These are phyloP conservation scores for Verticillium isaacii DNA, from an alignment of 2,329 filamentous ascomycete species.

Conservation along the genomic window DNA sequence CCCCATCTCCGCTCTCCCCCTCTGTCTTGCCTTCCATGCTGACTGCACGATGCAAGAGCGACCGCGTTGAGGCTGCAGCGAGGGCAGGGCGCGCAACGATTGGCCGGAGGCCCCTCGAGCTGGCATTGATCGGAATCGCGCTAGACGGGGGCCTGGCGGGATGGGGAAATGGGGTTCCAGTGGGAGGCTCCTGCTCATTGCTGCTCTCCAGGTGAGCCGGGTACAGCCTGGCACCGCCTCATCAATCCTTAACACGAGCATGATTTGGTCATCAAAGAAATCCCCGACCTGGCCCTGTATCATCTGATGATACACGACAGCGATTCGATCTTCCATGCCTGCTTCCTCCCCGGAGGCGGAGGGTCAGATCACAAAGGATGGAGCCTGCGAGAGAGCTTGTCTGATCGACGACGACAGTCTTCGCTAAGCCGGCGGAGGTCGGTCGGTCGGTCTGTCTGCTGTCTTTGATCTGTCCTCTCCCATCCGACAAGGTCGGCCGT, in stretches of 20 bases:
- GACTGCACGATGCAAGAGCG: slow-evolving; percentile 1
- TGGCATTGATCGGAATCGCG: slow-evolving; percentile 24
- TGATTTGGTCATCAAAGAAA: slow-evolving; percentile 1
- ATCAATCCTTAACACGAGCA: slow-evolving; percentile 1
- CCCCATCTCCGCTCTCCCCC: background rate
- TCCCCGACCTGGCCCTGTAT: background rate
- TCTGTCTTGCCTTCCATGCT: background rate
- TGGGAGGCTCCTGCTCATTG: background rate
- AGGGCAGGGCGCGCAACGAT: slow-evolving; percentile 11
- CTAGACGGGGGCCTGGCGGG: slow-evolving; percentile 13
- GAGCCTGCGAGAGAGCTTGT: background rate
- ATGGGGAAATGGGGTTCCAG: slow-evolving; percentile 14
- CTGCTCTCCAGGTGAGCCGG: background rate
- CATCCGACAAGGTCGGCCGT: background rate
- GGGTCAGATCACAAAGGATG: background rate
- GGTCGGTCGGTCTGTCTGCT: background rate
- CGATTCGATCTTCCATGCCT: background rate
- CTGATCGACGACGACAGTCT: background rate
- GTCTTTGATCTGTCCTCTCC: background rate
- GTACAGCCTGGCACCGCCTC: background rate
- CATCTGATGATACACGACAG: background rate
- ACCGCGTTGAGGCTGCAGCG: background rate
- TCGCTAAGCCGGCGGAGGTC: background rate
- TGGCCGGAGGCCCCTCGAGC: slow-evolving; percentile 16
- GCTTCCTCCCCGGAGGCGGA: background rate